Evolutionary conservation across 306 rosid species (phyloP).

Genomic region (Canavalia ensiformis): DNA sequence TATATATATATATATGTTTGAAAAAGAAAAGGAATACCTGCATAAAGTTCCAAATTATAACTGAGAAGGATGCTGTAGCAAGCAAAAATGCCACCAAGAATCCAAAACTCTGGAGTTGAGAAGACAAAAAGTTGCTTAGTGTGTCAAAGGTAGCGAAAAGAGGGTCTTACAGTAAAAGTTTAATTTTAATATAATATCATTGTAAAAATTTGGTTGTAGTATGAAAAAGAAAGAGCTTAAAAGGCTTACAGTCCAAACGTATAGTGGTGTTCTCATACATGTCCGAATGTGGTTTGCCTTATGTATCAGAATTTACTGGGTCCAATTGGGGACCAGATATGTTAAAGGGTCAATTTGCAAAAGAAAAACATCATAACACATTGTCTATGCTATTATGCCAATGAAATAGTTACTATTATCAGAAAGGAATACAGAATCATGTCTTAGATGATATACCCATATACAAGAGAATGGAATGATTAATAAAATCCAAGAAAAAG

Average conservation of each 20-base stretch:
- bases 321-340: neutral
- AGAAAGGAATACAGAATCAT: neutral
- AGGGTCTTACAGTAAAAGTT: constrained; percentile 40
- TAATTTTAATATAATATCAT: too few species aligned
- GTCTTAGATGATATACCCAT: neutral
- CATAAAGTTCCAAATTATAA: constrained; percentile 65
- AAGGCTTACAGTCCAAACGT: constrained; percentile 29
- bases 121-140: constrained; percentile 58
- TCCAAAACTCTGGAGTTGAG: constrained; percentile 75
- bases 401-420: neutral
- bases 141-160: constrained; percentile 55
- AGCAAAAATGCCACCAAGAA: constrained; percentile 75
- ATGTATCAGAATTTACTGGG: constrained; percentile 29
- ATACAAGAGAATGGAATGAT: neutral
- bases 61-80: constrained; percentile 69
- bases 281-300: constrained; percentile 36
- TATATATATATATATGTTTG: neutral
- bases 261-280: neutral
- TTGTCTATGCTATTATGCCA: neutral
- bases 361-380: neutral
- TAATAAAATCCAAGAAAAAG: neutral
- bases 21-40: constrained; percentile 48
- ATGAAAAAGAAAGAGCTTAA: neutral
- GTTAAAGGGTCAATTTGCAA: constrained; percentile 1
- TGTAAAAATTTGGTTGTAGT: neutral